These are phyloP conservation scores for Botryotinia calthae DNA, from an alignment of 2,329 filamentous ascomycete species.

Conservation along the genomic window DNA sequence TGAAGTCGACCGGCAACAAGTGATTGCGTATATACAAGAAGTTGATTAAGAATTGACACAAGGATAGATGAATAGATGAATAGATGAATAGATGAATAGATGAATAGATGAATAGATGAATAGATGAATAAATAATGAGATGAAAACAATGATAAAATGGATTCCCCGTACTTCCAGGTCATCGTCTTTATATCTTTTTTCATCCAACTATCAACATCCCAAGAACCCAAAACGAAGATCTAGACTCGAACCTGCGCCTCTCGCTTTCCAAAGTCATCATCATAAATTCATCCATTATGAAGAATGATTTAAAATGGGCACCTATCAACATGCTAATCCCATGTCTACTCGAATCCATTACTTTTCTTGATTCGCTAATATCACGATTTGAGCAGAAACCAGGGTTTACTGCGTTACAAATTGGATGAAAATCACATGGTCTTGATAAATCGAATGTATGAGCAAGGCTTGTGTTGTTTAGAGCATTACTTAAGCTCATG, in stretches of 20 bases:
- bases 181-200: background rate
- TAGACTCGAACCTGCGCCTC: background rate
- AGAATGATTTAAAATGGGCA: background rate
- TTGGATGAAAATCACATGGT: background rate
- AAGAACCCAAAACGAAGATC: background rate
- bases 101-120: conserved; percentile 3
- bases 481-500: background rate
- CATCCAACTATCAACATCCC: background rate
- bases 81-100: too few relatives aligned
- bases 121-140: conserved; percentile 19
- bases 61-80: conserved; percentile 13
- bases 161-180: background rate
- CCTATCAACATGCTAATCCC: background rate
- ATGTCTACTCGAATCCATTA: background rate
- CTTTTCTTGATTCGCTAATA: background rate
- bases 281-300: background rate
- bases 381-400: background rate
- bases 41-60: background rate
- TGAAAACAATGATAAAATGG: background rate
- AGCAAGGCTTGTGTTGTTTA: background rate
- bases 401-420: background rate
- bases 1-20: conserved; percentile 38
- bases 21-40: conserved; percentile 13
- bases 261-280: background rate
- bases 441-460: background rate